phyloP scores from a whole-genome alignment of 2,329 filamentous ascomycete genomes.

The Lachnellula arida region DNA sequence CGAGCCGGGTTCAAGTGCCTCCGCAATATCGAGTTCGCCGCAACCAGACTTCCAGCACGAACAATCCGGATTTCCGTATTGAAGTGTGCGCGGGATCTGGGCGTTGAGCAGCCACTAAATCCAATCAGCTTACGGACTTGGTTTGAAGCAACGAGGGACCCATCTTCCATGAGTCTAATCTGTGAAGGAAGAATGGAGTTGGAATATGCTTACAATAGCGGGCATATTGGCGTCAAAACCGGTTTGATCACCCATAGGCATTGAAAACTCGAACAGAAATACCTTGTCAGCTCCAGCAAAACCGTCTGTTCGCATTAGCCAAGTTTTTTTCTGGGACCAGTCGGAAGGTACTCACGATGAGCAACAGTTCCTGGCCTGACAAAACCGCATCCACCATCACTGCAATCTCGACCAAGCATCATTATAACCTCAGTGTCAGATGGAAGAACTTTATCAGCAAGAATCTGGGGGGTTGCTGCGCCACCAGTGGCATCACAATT shows the following conservation, averaged over 20 bases:
- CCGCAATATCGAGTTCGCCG: conserved; percentile 73
- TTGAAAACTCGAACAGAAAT: conserved; percentile 69
- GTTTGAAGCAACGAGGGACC: neutral
- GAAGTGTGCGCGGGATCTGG: conserved; percentile 62
- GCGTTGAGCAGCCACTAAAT: conserved; percentile 65
- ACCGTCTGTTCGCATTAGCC: conserved; percentile 48
- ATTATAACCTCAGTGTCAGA: conserved; percentile 48
- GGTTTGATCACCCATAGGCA: conserved; percentile 57
- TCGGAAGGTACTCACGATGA: conserved; percentile 38
- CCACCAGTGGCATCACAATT: conserved; percentile 42
- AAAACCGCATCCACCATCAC: conserved; percentile 42
- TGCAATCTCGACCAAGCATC: conserved; percentile 47
- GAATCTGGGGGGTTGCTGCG: conserved; percentile 42
- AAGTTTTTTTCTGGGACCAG: neutral
- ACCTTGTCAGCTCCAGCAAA: conserved; percentile 66
- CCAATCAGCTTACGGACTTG: neutral
- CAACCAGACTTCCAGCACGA: conserved; percentile 69
- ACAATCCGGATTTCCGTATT: conserved; percentile 60
- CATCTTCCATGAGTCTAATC: neutral
- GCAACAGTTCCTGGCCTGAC: conserved; percentile 44
- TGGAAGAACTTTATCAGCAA: conserved; percentile 45
- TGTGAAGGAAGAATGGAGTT: neutral
- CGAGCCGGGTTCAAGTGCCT: conserved; percentile 62
- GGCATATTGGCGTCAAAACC: conserved; percentile 62
- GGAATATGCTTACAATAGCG: conserved; percentile 40